A percentile compares a stretch with the other conserved stretches of the same genome.
phyloP scores from a whole-genome alignment of 2,329 filamentous ascomycete species.

The Microdochium bolleyi region DNA sequence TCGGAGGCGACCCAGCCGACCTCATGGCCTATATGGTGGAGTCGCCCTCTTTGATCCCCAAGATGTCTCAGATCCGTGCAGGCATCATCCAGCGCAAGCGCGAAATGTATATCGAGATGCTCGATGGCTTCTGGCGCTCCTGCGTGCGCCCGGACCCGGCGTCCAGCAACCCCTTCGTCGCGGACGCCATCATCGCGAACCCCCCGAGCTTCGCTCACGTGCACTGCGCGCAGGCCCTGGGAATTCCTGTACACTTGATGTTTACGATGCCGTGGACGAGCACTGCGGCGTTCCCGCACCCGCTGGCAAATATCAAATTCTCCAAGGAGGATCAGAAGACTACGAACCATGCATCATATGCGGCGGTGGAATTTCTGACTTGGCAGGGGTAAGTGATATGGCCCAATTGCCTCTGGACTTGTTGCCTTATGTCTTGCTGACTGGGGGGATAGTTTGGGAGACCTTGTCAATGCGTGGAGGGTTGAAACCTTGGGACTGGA shows the following conservation, averaged over 20 bases:
- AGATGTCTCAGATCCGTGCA: conserved; percentile 67
- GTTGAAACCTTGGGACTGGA: conserved; percentile 64
- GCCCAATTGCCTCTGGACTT: neutral
- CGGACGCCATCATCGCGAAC: conserved; percentile 74
- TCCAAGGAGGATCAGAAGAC: conserved; percentile 47
- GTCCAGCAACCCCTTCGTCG: conserved; percentile 60
- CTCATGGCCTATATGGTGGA: conserved; percentile 63
- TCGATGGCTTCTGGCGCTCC: conserved; percentile 81
- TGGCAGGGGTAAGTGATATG: conserved; percentile 58
- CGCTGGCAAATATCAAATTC: conserved; percentile 59
- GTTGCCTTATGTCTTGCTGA: too few relatives aligned
- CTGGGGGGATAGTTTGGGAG: conserved; percentile 57
- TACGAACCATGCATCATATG: conserved; percentile 67
- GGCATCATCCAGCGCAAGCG: conserved; percentile 68
- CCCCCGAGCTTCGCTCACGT: conserved; percentile 71
- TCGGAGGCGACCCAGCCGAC: conserved; percentile 27
- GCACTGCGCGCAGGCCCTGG: conserved; percentile 67
- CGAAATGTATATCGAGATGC: conserved; percentile 60
- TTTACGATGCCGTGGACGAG: conserved; percentile 91
- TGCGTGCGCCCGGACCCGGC: conserved; percentile 60
- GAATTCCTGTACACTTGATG: conserved; percentile 75
- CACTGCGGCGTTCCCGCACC: conserved; percentile 74
- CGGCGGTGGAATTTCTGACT: conserved; percentile 76
- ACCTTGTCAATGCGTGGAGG: conserved; percentile 78
- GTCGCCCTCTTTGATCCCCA: conserved; percentile 78